phyloP scores from a whole-genome alignment of 2,329 filamentous ascomycete genomes.

The Teratosphaeria nubilosa region DNA sequence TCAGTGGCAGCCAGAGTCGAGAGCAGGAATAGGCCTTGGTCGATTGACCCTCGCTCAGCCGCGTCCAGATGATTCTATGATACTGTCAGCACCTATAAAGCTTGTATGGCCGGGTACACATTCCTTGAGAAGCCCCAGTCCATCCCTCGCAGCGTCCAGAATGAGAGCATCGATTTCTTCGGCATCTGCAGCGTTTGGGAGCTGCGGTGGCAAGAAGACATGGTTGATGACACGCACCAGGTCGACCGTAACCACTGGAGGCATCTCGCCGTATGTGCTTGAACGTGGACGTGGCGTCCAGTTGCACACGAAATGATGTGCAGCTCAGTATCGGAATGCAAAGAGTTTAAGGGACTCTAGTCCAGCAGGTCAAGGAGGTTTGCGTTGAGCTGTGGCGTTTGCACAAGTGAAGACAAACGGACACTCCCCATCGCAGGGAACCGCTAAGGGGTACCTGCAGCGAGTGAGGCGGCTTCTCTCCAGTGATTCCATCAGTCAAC shows the following conservation, averaged over 20 bases:
- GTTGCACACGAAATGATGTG: background rate
- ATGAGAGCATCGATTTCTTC: slow-evolving; percentile 6
- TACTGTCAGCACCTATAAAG: background rate
- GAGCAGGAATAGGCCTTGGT: background rate
- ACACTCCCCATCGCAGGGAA: too few relatives aligned
- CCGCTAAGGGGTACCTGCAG: too few relatives aligned
- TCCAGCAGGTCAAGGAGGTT: too few relatives aligned
- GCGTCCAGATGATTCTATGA: slow-evolving; percentile 1
- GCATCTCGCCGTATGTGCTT: background rate
- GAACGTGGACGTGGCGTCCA: too few relatives aligned
- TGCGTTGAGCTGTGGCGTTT: too few relatives aligned
- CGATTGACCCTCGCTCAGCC: background rate
- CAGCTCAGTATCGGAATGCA: too few relatives aligned
- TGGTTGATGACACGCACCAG: slow-evolving; percentile 26
- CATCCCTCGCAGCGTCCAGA: background rate
- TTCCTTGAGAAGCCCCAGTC: background rate
- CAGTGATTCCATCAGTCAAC: too few relatives aligned
- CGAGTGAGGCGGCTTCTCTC: too few relatives aligned
- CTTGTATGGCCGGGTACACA: background rate
- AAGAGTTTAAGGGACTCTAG: too few relatives aligned
- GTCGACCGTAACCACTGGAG: background rate
- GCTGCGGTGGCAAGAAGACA: slow-evolving; percentile 33
- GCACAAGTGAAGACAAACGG: too few relatives aligned
- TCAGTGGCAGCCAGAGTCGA: background rate
- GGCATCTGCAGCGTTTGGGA: slow-evolving; percentile 28